These are phyloP conservation scores for Phalaenopsis aphrodite DNA, from an alignment of 106 monocot genomes.

Conservation along the genomic window DNA sequence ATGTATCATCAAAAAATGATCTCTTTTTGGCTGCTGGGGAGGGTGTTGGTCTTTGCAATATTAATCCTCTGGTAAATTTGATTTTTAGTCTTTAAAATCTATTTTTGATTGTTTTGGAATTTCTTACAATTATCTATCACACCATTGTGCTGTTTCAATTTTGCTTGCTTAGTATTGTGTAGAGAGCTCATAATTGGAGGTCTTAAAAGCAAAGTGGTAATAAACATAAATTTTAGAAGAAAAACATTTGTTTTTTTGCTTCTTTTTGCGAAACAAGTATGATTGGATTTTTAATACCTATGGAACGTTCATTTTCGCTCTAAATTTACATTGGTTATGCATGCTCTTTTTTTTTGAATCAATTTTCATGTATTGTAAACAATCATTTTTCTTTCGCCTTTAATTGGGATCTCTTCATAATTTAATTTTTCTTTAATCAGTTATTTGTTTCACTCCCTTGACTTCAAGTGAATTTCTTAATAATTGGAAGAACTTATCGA, in stretches of 20 bases:
- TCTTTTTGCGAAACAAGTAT: not conserved
- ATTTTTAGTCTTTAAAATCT: not conserved
- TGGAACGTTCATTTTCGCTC: not conserved
- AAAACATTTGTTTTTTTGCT: too few species aligned
- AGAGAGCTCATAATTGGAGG: not conserved
- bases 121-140: not conserved
- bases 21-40: slow-evolving; percentile 68
- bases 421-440: not conserved
- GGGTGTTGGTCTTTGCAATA: slow-evolving; percentile 48
- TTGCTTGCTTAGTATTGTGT: not conserved
- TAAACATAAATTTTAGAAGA: not conserved
- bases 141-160: not conserved
- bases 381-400: too few species aligned
- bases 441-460: too few species aligned
- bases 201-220: not conserved
- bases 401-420: not conserved
- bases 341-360: not conserved
- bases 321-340: not conserved
- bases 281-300: not conserved
- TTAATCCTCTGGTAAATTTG: slow-evolving; percentile 63
- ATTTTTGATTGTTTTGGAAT: not conserved
- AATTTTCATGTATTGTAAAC: too few species aligned
- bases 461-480: too few species aligned
- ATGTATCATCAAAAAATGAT: slow-evolving; percentile 41
- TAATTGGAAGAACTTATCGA: too few species aligned